Base-by-base conservation (phyloP, 768 basidiomycete species). In the Termitomyces sp. region DNA sequence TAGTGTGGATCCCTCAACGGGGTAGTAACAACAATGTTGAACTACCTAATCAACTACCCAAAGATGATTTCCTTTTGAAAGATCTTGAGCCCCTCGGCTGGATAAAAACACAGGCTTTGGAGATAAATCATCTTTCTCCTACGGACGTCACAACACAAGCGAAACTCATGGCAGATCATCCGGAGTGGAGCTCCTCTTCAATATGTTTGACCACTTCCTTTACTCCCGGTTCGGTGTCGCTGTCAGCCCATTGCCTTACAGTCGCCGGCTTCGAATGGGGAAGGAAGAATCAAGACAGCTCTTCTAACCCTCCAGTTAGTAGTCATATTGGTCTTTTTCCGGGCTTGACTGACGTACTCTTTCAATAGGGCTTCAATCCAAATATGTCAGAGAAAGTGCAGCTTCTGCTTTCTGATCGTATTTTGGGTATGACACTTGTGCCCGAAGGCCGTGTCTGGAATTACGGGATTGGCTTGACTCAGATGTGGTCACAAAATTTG, bases 231-330 rank as follows among this genome's bases (percentile, higher is more conserved):
- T 98, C 95, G 3, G 94, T 98, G 30, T 98, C 95, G 22, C 75
- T 99, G 43, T 94, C 94, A 26, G 89, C 96, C 0, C 95, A 98
- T 76, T 90, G 87, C 33, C 75, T 98, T 51, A 88, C 89, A 5
- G 86, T 96, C 9, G 84, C 89, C 59, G 97, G 96, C 16, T 98
- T 98, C 69, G 97, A 99, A 67, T 98, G 95, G 95, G 96, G 95
- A 43, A 79, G 96, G 65, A 98, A 97, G 77, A 96, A 95, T 64
- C 75, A 80, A 63, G 94, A 95, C 66, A 90, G 84, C 44, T 89
- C 92, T 38, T 79, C 83, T 38, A 93, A 92, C 68, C 92, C 93
- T 59, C 76, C 86, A 1, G 84, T 85, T 63, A 63, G 78, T 69
- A 20, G 33, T 32, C 32, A 41, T 40, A 45, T 14, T 60, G 4